Base-by-base conservation (phyloP, 345 rosid species). In the Bruguiera parviflora region DNA sequence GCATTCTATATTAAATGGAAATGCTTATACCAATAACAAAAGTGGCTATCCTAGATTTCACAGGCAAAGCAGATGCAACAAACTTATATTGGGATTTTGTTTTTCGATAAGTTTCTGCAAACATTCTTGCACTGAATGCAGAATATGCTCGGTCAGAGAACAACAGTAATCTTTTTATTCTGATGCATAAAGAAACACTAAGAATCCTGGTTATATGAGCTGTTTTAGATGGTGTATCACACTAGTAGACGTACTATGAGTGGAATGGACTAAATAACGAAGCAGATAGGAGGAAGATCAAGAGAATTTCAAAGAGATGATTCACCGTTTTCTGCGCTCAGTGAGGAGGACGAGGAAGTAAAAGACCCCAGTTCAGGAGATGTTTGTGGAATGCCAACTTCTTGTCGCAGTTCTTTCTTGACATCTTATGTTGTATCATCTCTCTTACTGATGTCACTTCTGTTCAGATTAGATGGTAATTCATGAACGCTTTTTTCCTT, bases 251-350 rank as follows among this genome's bases (percentile, higher is more conserved):
- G 15, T 55, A 10, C 5, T 39, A 10, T 68, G 20, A 69, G 13
- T 21, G 49, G 9, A 39, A 46, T 37, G 5, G 6, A 66, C 68
- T 77, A 64, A 63, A 58, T 64, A 16, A 51, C 53, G 79, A 55
- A 72, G 65, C 65, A 49, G 39, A 75, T 31, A 5, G 77, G 64
- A 57, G 83, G 73, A 68, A 81, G 82, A 75, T 79, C 82, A 28
- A 79, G 66, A 7, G 79, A 75, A 64, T 65, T 77, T 78, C 84
- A 81, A 8, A 73, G 31, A 32, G 73, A 76, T 27, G 59, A 20
- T 18, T 74, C 77, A 28, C 43, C 63, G 47, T 22, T 63, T 61
- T 73, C 74, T 13, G 58, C 53, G 62, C 58, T 64, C 8, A 53
- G 64, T 4, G 65, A 66, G 61, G 66, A 6, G 11, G 75, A 33